phyloP scores from a whole-genome alignment of 1,284 basidiomycete genomes.

The Phellopilus nigrolimitatus region DNA sequence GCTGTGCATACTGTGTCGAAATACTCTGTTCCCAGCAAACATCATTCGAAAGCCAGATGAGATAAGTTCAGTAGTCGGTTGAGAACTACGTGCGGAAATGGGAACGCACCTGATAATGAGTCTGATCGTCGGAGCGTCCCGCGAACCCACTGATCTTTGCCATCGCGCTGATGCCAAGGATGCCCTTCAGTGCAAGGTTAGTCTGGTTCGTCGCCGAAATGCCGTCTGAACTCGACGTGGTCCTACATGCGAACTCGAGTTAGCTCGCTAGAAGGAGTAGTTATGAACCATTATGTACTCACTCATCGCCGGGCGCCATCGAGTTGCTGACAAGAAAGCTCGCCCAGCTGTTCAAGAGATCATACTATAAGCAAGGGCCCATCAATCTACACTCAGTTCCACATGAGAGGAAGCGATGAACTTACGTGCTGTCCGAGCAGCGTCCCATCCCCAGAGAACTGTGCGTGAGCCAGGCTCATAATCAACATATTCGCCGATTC shows the following conservation, averaged over 20 bases:
- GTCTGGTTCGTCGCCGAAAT: conserved; percentile 22
- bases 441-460: conserved; percentile 27
- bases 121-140: conserved; percentile 24
- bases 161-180: conserved; percentile 40
- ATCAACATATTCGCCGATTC: conserved; percentile 39
- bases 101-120: conserved; percentile 7
- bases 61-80: conserved; percentile 6
- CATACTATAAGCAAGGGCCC: conserved; percentile 39
- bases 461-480: conserved; percentile 35
- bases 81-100: not conserved
- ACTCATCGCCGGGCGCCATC: conserved; percentile 33
- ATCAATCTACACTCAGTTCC: conserved; percentile 26
- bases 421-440: conserved; percentile 14
- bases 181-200: conserved; percentile 40
- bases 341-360: conserved; percentile 37
- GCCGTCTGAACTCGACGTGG: conserved; percentile 4
- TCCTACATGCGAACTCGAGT: not conserved
- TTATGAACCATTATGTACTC: too few relatives aligned
- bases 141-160: conserved; percentile 33
- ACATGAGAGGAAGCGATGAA: not conserved
- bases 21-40: too few relatives aligned
- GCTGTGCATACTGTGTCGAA: conserved; percentile 6
- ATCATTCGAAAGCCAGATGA: too few relatives aligned
- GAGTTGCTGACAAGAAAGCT: conserved; percentile 34
- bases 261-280: too few relatives aligned